Percentiles rank a stretch among this genome's conserved stretches.
Conservation (phyloP, 371 early-diverging fungal genomes). For the Quaeritorhiza haematococci region DNA sequence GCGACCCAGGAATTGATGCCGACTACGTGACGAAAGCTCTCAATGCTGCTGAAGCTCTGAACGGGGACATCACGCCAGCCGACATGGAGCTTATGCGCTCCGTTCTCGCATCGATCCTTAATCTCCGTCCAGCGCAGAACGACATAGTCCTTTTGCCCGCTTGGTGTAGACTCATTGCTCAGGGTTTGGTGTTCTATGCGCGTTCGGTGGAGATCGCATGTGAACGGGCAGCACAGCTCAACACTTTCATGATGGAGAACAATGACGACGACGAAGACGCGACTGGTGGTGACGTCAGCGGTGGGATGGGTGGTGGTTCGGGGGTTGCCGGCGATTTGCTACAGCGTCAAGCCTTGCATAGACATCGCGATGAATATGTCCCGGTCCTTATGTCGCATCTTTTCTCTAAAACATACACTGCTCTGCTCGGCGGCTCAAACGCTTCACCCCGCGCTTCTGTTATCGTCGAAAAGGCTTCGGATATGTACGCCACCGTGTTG, state of each 20-base stretch:
- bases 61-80: no score
- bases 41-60: no score
- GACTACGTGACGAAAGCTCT: slow-evolving; percentile 4
- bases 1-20: slow-evolving; percentile 1
- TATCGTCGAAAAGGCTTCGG: slow-evolving; percentile 41
- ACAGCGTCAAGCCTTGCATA: no score
- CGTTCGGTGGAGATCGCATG: not conserved
- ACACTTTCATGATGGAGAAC: slow-evolving; percentile 17
- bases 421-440: slow-evolving; percentile 62
- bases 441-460: no score
- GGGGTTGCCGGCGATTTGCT: no score
- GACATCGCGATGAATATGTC: no score
- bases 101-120: slow-evolving; percentile 54
- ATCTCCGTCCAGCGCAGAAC: slow-evolving; percentile 77
- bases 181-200: slow-evolving; percentile 55
- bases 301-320: no score
- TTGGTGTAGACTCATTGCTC: slow-evolving; percentile 79
- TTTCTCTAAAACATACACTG: slow-evolving; percentile 58
- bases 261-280: slow-evolving; percentile 13
- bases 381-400: slow-evolving; percentile 58
- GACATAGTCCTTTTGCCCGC: slow-evolving; percentile 74
- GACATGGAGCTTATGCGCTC: slow-evolving; percentile 28
- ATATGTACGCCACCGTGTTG: slow-evolving; percentile 64
- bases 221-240: not conserved
- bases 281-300: slow-evolving; percentile 21